phyloP scores from a whole-genome alignment of 2,329 filamentous ascomycete genomes.

The Colletotrichum lentis region DNA sequence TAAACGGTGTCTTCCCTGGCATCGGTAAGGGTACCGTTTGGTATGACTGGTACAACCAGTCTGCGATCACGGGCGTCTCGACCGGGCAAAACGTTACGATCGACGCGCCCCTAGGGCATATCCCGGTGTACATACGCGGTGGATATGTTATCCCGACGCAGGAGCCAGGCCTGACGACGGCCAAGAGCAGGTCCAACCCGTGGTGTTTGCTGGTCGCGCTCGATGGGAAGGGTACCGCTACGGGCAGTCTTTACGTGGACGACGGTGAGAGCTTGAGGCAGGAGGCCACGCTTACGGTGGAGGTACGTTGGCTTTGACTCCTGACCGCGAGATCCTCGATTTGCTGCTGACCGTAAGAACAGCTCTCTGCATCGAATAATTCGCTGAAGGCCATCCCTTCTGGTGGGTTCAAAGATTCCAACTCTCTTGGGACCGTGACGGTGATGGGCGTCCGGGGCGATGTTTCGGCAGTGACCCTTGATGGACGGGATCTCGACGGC shows the following conservation, averaged over 20 bases:
- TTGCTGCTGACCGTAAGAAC: conserved; percentile 3
- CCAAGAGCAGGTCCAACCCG: conserved; percentile 66
- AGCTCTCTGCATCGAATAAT: conserved; percentile 54
- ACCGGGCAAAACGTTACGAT: conserved; percentile 48
- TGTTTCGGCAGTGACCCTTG: conserved; percentile 59
- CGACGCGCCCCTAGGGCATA: conserved; percentile 53
- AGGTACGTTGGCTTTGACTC: conserved; percentile 45
- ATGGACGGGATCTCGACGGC: conserved; percentile 54
- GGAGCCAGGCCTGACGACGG: conserved; percentile 72
- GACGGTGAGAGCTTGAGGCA: conserved; percentile 72
- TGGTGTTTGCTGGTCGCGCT: conserved; percentile 75
- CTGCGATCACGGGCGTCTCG: conserved; percentile 53
- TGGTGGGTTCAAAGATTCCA: conserved; percentile 64
- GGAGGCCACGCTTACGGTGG: conserved; percentile 60
- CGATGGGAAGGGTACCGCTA: conserved; percentile 61
- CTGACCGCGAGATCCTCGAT: conserved; percentile 14
- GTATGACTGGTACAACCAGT: conserved; percentile 84
- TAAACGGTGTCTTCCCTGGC: conserved; percentile 75
- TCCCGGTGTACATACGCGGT: conserved; percentile 75
- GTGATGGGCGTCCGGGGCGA: conserved; percentile 62
- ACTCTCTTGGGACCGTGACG: conserved; percentile 68
- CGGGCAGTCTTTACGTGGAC: conserved; percentile 74
- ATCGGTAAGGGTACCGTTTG: conserved; percentile 59
- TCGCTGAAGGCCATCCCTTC: conserved; percentile 57
- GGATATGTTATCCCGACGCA: conserved; percentile 74